Evolutionary conservation across 192 early-diverging fungal genomes (phyloP).

Genomic region (Helicostylum pulchrum): DNA sequence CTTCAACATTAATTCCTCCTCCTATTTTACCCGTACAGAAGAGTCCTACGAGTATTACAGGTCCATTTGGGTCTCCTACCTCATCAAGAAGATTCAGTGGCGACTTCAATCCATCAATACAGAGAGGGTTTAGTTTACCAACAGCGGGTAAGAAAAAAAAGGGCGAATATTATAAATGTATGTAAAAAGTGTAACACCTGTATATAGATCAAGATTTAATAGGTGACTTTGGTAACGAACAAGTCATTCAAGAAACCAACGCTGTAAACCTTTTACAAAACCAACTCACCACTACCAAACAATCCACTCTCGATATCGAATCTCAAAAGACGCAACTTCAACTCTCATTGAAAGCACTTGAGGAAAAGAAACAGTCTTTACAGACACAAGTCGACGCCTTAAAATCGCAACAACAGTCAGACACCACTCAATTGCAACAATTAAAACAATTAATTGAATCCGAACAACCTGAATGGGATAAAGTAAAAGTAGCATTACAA

Average conservation of each 20-base stretch:
- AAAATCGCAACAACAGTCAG: constrained; percentile 56
- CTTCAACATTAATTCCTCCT: constrained; percentile 59
- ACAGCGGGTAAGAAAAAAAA: neutral
- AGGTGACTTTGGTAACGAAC: constrained; percentile 36
- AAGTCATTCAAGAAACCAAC: constrained; percentile 52
- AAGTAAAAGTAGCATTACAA: constrained; percentile 43
- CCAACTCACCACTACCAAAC: constrained; percentile 50
- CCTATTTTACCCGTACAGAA: constrained; percentile 4
- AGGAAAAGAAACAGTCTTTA: constrained; percentile 59
- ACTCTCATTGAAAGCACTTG: constrained; percentile 52
- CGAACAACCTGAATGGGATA: constrained; percentile 43
- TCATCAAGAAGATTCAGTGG: neutral
- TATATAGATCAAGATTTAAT: constrained; percentile 28
- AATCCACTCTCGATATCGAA: constrained; percentile 52
- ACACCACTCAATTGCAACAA: constrained; percentile 52
- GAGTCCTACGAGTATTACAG: too few species aligned
- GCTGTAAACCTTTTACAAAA: constrained; percentile 59
- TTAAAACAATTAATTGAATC: constrained; percentile 41
- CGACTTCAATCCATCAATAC: too few species aligned
- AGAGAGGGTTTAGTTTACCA: neutral
- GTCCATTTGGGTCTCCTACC: constrained; percentile 11
- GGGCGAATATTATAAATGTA: too few species aligned
- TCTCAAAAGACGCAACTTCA: constrained; percentile 54
- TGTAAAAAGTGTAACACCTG: too few species aligned
- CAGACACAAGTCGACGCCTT: constrained; percentile 53